Evolutionary conservation across 495 filamentous ascomycete genomes (phyloP).

Genomic region (Staphylotrichum longicolle): DNA sequence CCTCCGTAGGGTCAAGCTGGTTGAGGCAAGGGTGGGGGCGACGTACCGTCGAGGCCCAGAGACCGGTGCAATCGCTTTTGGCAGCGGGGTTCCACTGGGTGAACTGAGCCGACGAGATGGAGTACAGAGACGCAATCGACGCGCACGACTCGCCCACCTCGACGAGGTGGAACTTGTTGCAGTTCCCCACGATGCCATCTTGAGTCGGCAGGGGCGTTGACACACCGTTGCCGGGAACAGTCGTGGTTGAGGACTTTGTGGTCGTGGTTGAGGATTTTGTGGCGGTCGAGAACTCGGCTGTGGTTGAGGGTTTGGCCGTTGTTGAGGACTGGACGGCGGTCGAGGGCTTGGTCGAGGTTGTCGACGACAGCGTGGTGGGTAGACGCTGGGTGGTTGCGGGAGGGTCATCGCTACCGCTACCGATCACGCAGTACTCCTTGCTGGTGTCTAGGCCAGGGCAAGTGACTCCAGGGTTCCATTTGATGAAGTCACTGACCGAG

Average conservation of each 20-base stretch:
- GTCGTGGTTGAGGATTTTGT: background rate
- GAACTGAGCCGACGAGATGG: background rate
- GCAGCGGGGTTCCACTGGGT: constrained; percentile 5
- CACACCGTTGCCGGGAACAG: background rate
- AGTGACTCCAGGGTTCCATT: constrained; percentile 26
- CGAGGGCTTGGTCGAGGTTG: constrained; percentile 25
- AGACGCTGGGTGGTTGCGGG: constrained; percentile 8
- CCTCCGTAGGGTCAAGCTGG: no score
- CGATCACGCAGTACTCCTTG: constrained; percentile 31
- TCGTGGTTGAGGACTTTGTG: background rate
- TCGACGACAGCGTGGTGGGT: constrained; percentile 2
- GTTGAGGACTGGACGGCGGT: constrained; percentile 23
- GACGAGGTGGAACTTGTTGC: constrained; percentile 5
- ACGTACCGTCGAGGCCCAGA: constrained; percentile 4
- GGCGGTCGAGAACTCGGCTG: background rate
- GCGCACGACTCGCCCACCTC: background rate
- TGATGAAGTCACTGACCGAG: constrained; percentile 20
- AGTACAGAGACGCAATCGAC: background rate
- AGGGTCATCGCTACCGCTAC: constrained; percentile 19
- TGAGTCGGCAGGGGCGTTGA: background rate
- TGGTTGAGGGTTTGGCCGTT: background rate
- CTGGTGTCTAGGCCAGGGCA: constrained; percentile 27
- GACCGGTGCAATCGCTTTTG: background rate
- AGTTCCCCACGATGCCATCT: background rate
- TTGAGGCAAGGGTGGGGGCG: no score